Conservation (phyloP, 345 rosid species). For the Anastatica hierochuntica region DNA sequence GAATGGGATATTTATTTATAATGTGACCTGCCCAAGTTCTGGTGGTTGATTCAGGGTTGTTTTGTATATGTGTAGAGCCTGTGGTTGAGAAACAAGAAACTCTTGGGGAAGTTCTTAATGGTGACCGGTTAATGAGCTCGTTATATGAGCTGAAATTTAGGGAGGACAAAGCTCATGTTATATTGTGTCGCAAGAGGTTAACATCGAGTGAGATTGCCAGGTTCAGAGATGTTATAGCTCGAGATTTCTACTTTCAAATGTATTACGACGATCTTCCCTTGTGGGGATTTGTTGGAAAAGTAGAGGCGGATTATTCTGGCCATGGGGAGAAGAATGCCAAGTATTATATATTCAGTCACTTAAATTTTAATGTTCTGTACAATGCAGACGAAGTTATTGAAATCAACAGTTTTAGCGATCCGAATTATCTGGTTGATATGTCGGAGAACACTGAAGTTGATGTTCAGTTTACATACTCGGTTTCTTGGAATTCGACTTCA, state of each 20-base stretch:
- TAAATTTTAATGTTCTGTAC: conserved; percentile 54
- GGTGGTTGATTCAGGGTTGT: conserved; percentile 8
- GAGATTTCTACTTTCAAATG: conserved; percentile 84
- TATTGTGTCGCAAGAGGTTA: conserved; percentile 45
- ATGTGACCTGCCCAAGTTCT: neutral
- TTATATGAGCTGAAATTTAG: conserved; percentile 43
- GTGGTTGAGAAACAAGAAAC: conserved; percentile 43
- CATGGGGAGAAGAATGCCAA: conserved; percentile 23
- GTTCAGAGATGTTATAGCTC: conserved; percentile 43
- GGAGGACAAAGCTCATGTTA: conserved; percentile 32
- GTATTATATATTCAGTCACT: conserved; percentile 59
- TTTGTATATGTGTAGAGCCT: conserved; percentile 36
- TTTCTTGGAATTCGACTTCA: conserved; percentile 56
- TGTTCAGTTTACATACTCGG: conserved; percentile 69
- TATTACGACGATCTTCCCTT: conserved; percentile 78
- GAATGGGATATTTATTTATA: no score
- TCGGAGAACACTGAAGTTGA: conserved; percentile 43
- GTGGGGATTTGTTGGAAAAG: conserved; percentile 88
- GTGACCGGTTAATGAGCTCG: conserved; percentile 54
- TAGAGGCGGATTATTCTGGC: conserved; percentile 37
- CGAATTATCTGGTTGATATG: conserved; percentile 52
- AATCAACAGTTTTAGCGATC: conserved; percentile 55
- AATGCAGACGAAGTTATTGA: conserved; percentile 45
- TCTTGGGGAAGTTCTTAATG: conserved; percentile 80
- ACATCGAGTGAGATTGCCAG: conserved; percentile 34